Percentiles rank a stretch among this genome's conserved stretches.
These are phyloP conservation scores for Cercophora scortea DNA, from an alignment of 495 filamentous ascomycete genomes.

Conservation along the genomic window DNA sequence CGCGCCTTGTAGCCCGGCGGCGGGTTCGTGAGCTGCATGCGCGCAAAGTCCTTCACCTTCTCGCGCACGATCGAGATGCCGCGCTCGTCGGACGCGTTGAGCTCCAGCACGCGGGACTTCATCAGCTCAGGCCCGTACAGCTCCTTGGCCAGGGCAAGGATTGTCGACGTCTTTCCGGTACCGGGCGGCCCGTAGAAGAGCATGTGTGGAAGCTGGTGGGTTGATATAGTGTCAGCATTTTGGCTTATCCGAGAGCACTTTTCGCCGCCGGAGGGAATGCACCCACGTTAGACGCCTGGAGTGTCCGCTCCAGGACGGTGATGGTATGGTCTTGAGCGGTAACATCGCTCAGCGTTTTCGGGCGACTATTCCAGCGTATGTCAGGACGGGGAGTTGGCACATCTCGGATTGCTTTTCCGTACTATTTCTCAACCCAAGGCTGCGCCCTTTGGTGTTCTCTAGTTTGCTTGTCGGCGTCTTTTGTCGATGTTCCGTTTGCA, in stretches of 20 bases:
- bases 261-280: neutral
- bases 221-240: constrained; percentile 4
- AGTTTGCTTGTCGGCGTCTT: constrained; percentile 43
- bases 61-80: constrained; percentile 96
- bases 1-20: constrained; percentile 57
- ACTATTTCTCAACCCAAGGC: constrained; percentile 99
- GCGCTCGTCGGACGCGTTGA: constrained; percentile 98
- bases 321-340: constrained; percentile 97
- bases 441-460: constrained; percentile 63
- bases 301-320: constrained; percentile 79
- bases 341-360: constrained; percentile 88
- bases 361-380: constrained; percentile 54
- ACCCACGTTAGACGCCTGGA: constrained; percentile 86
- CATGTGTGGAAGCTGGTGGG: constrained; percentile 85
- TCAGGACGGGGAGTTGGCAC: constrained; percentile 5
- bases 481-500: constrained; percentile 42
- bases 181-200: constrained; percentile 98
- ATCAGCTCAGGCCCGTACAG: constrained; percentile 95
- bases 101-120: constrained; percentile 87
- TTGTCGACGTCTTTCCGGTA: constrained; percentile 97
- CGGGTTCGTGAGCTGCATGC: constrained; percentile 83
- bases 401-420: constrained; percentile 20
- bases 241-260: neutral
- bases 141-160: constrained; percentile 90
- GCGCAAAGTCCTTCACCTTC: constrained; percentile 97